Evolutionary conservation across 192 early-diverging fungal genomes (phyloP).

Genomic region (Mortierella alpina): DNA sequence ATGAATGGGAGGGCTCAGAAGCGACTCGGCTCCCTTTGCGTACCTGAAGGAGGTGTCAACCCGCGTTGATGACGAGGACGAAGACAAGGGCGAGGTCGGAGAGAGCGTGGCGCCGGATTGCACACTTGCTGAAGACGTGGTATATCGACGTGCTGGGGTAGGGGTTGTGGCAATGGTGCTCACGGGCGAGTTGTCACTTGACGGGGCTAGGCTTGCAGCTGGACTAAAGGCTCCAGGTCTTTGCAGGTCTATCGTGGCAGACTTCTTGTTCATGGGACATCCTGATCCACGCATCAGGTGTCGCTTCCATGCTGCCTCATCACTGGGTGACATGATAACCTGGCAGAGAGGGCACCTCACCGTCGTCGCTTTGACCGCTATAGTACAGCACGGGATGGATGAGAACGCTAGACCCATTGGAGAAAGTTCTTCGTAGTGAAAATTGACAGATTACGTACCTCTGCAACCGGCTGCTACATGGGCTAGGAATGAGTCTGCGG

Average conservation of each 20-base stretch:
- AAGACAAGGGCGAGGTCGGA: conserved; percentile 24
- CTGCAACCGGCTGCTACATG: conserved; percentile 59
- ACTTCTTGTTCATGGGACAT: conserved; percentile 65
- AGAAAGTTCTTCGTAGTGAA: background rate
- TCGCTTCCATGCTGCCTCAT: conserved; percentile 71
- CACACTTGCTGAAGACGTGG: background rate
- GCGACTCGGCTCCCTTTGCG: background rate
- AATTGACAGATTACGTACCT: conserved; percentile 10
- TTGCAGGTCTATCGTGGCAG: background rate
- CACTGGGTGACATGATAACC: conserved; percentile 58
- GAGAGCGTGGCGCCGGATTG: conserved; percentile 6
- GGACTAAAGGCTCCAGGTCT: background rate
- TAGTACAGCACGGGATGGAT: background rate
- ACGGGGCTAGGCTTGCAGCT: background rate
- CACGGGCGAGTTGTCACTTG: background rate
- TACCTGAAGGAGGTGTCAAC: background rate
- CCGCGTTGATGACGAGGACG: conserved; percentile 28
- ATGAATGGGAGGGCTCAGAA: background rate
- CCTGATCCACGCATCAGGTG: conserved; percentile 69
- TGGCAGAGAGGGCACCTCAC: conserved; percentile 75
- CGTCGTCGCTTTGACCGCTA: conserved; percentile 24
- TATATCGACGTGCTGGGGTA: background rate
- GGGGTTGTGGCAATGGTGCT: conserved; percentile 2
- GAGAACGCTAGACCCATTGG: background rate
- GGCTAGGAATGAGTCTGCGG: conserved; percentile 58